Conservation (phyloP, 1,284 basidiomycete species). For the Sanghuangporus sanghuang region DNA sequence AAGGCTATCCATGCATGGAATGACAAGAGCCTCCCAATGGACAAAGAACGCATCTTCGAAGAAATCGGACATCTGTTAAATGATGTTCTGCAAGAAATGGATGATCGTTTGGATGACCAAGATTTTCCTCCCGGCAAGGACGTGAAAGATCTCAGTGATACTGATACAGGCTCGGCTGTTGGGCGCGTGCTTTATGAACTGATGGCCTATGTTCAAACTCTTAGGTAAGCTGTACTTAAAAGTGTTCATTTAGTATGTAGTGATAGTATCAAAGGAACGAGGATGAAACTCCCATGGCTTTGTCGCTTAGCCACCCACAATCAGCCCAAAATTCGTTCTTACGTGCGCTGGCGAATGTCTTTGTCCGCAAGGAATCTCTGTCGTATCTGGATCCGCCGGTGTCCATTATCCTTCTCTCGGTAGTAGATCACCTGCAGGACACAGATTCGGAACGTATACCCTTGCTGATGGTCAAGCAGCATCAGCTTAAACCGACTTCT, state of each 20-base stretch:
- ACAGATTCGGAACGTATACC: conserved; percentile 56
- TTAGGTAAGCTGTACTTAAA: conserved; percentile 7
- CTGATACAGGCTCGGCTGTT: conserved; percentile 11
- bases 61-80: conserved; percentile 63
- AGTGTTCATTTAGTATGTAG: neutral
- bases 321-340: conserved; percentile 7
- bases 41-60: conserved; percentile 55
- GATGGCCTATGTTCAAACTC: conserved; percentile 11
- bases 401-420: conserved; percentile 53
- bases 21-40: conserved; percentile 22
- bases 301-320: conserved; percentile 1
- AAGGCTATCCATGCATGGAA: conserved; percentile 53
- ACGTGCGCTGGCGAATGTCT: conserved; percentile 4
- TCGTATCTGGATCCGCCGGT: conserved; percentile 53
- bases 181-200: conserved; percentile 13
- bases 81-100: conserved; percentile 68
- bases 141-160: conserved; percentile 34
- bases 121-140: conserved; percentile 53
- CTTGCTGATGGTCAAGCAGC: conserved; percentile 53
- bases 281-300: conserved; percentile 5
- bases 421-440: conserved; percentile 61
- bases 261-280: conserved; percentile 4
- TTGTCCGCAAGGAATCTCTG: conserved; percentile 26
- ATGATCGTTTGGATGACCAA: conserved; percentile 50
- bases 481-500: conserved; percentile 62